Base-by-base conservation (phyloP, 768 basidiomycete genomes). In the Boletus subparvulus region DNA sequence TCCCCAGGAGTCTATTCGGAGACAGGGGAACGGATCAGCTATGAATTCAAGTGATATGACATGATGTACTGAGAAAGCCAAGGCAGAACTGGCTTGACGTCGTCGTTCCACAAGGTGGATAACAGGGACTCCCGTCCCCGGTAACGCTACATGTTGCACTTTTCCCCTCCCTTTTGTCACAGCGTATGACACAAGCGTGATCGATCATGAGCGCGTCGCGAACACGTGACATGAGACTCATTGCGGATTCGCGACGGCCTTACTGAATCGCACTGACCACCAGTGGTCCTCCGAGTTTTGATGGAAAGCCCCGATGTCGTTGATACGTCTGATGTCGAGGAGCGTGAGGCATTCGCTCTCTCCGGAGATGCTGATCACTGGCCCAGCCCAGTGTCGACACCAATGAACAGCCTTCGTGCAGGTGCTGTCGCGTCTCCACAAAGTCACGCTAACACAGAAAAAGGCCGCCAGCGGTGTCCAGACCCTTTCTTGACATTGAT, bases 261-360 rank as follows among this genome's bases (percentile, higher is more conserved):
- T 14, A 13, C 14, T 36, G 35, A 36, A 61, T 28, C 42, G n/a
- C 45, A 19, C 48, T 36, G 7, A 16, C 14, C 24, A 19, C 49
- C 21, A 21, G 21, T 12, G 11, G 40, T n/a, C 19, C 39, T 10
- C 32, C 32, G 30, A 11, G 32, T 35, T 32, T 49, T 47, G 46
- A 67, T 67, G 65, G 64, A 69, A 14, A 58, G 53, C 42, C 58
- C 59, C 7, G 83, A 83, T 43, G 64, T 81, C 47, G 80, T 87
- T 14, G 83, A 83, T 63, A 86, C 86, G 17, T 87, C 85, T 5
- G 86, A 88, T 60, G 69, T 74, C 46, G 86, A 86, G 61, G 86
- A 88, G 60, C 75, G 76, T 40, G 81, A 81, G 62, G 74, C 76
- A 44, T 57, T 80, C n/a, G 43, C 55, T 14, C 50, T 58, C 59